These are phyloP conservation scores for Citrullus colocynthis DNA, from an alignment of 306 rosid species.

Conservation along the genomic window DNA sequence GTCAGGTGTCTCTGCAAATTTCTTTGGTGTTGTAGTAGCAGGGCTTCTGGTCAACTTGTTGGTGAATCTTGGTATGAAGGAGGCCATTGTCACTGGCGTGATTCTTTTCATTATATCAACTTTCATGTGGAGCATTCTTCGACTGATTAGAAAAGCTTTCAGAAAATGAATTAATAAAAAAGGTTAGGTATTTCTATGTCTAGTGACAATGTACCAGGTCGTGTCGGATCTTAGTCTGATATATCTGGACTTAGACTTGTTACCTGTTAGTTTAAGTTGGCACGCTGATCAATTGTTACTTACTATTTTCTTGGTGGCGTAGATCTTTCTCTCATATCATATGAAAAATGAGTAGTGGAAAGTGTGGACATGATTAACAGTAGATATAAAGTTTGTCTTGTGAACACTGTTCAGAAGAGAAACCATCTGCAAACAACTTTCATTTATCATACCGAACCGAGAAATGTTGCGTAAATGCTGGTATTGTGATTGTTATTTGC, in stretches of 20 bases:
- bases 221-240: not conserved
- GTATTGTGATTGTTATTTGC: not conserved
- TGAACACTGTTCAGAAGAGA: not conserved
- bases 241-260: not conserved
- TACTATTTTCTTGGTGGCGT: not conserved
- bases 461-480: not conserved
- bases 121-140: constrained; percentile 84
- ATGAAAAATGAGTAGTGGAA: not conserved
- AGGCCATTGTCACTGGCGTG: constrained; percentile 56
- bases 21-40: constrained; percentile 70
- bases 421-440: not conserved
- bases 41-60: constrained; percentile 80
- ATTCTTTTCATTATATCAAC: constrained; percentile 73
- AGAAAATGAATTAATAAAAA: constrained; percentile 14
- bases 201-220: not conserved
- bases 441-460: not conserved
- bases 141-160: constrained; percentile 34
- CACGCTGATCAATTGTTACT: not conserved
- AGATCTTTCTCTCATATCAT: not conserved
- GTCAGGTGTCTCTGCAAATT: constrained; percentile 71
- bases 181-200: not conserved
- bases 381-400: not conserved
- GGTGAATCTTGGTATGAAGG: constrained; percentile 83
- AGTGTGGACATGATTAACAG: not conserved
- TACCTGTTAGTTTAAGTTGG: not conserved